Base-by-base conservation (phyloP, 192 early-diverging fungal genomes). In the Chytriomyces hyalinus region DNA sequence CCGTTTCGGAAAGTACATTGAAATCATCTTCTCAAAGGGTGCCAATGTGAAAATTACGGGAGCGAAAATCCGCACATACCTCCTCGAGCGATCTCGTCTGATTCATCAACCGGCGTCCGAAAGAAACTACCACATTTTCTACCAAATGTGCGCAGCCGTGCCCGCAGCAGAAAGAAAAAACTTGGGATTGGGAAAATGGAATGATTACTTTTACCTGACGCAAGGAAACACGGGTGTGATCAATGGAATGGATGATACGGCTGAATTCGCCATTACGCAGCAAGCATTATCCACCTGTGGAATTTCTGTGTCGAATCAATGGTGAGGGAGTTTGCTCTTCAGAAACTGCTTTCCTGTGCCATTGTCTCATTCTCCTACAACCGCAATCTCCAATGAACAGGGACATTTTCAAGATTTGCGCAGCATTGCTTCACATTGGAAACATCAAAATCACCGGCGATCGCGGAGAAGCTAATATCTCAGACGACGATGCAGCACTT, bases 101-200 rank as follows among this genome's bases (percentile, higher is more conserved):
- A 92, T 96, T 51, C 96, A 93, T 85, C 97, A 99, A 84, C 96
- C 96, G 5, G 87, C 90, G 47, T 90, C 87, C 26, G 97, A 98
- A 84, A 89, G 97, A 78, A 98, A 97, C 88, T 99, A 99, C 87
- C 97, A 99, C 88, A 94, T 99, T 81, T 99, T 99, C 83, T 99
- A 99, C 85, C 97, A 99, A 89, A 90, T 99, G 53, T 96, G 95
- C 85, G 91, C 95, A 17, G 96, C 93, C 60, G 92, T 91, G 6
- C 94, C 95, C 10, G 85, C 90, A 6, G 94, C 91, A 15, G 94
- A 97, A 78, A 84, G 87, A 44, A 93, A 93, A 67, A 92, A 94
- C 57, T 84, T 95, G 17, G 93, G 94, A 20, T 83, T 97, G 45
- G 88, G 87, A n/a, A 85, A 91, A 48, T 94, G 87, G 82, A 85